Percentiles rank a stretch among this genome's conserved stretches.
These are phyloP conservation scores for Malbranchea zuffiana DNA, from an alignment of 2,329 filamentous ascomycete species.

Conservation along the genomic window DNA sequence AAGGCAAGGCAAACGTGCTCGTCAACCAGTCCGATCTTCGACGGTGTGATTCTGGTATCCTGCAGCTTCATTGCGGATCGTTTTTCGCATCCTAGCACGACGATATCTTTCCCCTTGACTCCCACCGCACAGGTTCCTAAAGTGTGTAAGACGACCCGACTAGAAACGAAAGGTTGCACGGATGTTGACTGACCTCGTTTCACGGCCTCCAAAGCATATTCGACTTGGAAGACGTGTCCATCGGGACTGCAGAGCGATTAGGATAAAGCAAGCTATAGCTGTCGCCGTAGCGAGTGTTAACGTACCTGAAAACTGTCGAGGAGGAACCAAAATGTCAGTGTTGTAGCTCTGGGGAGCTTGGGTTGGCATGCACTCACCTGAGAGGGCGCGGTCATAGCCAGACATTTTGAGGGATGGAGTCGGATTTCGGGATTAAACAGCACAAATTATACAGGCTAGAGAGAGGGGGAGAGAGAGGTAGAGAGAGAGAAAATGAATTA, in stretches of 20 bases:
- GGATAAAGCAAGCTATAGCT: not conserved
- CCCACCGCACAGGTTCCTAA: conserved; percentile 93
- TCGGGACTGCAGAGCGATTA: conserved; percentile 66
- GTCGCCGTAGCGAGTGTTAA: conserved; percentile 1
- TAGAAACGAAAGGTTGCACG: conserved; percentile 16
- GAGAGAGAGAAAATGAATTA: not conserved
- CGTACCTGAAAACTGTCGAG: conserved; percentile 66
- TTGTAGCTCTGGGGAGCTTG: conserved; percentile 32
- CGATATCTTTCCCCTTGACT: conserved; percentile 88
- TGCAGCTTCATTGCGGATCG: conserved; percentile 98
- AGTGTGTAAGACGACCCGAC: conserved; percentile 16
- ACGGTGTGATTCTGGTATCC: conserved; percentile 97
- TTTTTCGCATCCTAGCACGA: conserved; percentile 97
- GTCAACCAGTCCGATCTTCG: conserved; percentile 94
- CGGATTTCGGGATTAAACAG: not conserved
- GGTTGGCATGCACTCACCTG: conserved; percentile 53
- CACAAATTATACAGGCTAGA: not conserved
- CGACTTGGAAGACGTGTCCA: conserved; percentile 98
- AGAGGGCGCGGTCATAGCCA: conserved; percentile 97
- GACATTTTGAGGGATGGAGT: conserved; percentile 48
- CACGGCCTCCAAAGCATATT: conserved; percentile 97
- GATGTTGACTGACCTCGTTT: conserved; percentile 63
- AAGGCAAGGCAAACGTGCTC: conserved; percentile 95
- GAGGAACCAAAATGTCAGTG: conserved; percentile 14
- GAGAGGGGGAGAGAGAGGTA: not conserved